Base-by-base conservation (phyloP, 2,329 filamentous ascomycete genomes). In the Aspergillus sclerotialis region DNA sequence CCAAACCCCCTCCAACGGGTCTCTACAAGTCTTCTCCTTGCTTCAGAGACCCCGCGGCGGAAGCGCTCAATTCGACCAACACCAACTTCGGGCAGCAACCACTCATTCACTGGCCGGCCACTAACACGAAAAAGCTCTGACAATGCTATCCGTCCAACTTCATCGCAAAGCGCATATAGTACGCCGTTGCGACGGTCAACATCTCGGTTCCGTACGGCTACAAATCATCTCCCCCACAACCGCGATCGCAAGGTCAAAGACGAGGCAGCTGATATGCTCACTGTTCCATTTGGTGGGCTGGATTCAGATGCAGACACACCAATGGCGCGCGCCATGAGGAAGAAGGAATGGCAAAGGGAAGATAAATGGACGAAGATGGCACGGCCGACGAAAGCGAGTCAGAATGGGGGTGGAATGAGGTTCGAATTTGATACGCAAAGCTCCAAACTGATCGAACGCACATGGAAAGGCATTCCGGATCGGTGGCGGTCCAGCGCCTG, bases 381-480 rank as follows among this genome's bases (percentile, higher is more conserved):
- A 11, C 68, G 67, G 35, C 56, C 63, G 6, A 67, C 63, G 6
- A 58, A 60, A 32, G 61, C 61, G 38, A 61, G 54, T 38, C 58
- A 62, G 19, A 60, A 68, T 34, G 75, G 76, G 14, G 75, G 75
- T 11, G 77, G 78, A 11, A 80, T 78, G 73, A 67, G 65, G 9
- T 82, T 81, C 44, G 83, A 88, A 35, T 96, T 96, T 55, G 88
- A 95, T 60, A 75, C 76, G 24, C 78, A 74, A 44, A 84, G 83
- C 56, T 73, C 84, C n/a, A 89, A 95, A 59, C 69, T 98, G 28
- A 80, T 94, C 38, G 83, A 89, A 46, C 78, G 92, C 36, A 93
- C 88, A 1, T 98, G 92, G 92, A 98, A 98, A 58, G 92, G 92
- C 18, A 94, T 98, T 43, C 92, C 92, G 0, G 92, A 98, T 61